Evolutionary conservation across 805 yeast species (phyloP).

Genomic region (Wickerhamiella hasegawae): DNA sequence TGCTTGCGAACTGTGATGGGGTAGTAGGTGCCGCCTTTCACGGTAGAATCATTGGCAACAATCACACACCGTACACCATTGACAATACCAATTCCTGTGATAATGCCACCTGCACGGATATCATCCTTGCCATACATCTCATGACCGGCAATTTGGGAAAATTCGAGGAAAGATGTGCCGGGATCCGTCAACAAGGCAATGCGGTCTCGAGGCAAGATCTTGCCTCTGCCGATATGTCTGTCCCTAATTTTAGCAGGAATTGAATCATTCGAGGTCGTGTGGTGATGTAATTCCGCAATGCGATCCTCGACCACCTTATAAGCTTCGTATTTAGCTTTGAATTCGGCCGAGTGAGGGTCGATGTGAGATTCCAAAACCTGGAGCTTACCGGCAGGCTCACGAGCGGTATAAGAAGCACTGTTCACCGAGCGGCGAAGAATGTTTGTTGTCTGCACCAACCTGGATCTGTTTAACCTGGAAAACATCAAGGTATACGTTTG

Average conservation of each 20-base stretch:
- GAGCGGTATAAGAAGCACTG: background rate
- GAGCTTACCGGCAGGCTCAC: background rate
- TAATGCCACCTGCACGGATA: conserved; percentile 21
- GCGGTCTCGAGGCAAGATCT: conserved; percentile 20
- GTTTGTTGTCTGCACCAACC: no score
- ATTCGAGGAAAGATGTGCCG: conserved; percentile 18
- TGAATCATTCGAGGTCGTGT: conserved; percentile 7
- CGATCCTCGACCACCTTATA: conserved; percentile 62
- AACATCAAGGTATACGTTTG: no score
- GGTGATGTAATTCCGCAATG: conserved; percentile 29
- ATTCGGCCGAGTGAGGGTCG: conserved; percentile 14
- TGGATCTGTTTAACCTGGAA: no score
- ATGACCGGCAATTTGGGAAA: conserved; percentile 19
- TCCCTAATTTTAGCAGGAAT: conserved; percentile 18
- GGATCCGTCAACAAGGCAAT: conserved; percentile 19
- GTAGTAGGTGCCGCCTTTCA: conserved; percentile 22
- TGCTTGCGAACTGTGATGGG: conserved; percentile 22
- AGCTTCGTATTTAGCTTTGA: conserved; percentile 14
- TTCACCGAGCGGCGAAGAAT: no score
- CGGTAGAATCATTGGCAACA: conserved; percentile 21
- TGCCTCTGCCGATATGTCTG: conserved; percentile 17
- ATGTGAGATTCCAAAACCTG: conserved; percentile 9
- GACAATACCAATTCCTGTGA: conserved; percentile 20
- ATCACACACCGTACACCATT: conserved; percentile 18
- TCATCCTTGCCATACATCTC: conserved; percentile 19